Base-by-base conservation (phyloP, 768 basidiomycete genomes). In the Tylopilus plumbeoviolaceoides region DNA sequence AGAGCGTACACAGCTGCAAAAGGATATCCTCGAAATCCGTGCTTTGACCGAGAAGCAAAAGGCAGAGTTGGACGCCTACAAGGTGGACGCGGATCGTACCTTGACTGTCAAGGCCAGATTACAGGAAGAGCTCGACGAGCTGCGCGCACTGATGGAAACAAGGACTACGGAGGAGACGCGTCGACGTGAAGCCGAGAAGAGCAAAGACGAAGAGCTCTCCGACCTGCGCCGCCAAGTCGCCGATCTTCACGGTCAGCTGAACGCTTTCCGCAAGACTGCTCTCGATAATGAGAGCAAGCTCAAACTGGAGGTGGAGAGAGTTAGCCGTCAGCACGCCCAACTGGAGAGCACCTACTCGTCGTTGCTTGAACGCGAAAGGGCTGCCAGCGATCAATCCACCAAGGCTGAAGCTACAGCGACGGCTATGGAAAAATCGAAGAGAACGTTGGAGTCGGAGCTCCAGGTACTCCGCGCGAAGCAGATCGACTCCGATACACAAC, bases 111-210 rank as follows among this genome's bases (percentile, higher is more conserved):
- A 81, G 25, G 72, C 72, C 25, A 88, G 85, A 61, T 73, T 95
- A 3, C 84, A 91, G 61, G 79, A 77, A 38, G 95, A 97, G 68
- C 74, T 97, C 11, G 94, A 95, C 61, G 87, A 91, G 55, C 76
- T 98, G 8, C 85, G 94, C 7, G 73, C 80, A n/a, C 72, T 89
- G 14, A 81, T 97, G 73, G 84, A 86, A 43, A 88, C 89, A 1
- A 97, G 93, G 68, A 80, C 85, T 0, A 85, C 84, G 23, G 94
- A 98, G 67, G 94, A 93, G 62, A 87, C 82, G 9, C 85, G 86
- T 28, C 81, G 90, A 17, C 80, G 78, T 31, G 90, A 97, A 64
- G 91, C 84, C 1, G 91, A 93, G 66, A 86, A 85, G 69, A 87
- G 88, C 70, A 91, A 86, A 61, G 94, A 98, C 58, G 76, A 82